Base-by-base conservation (phyloP, 1,284 basidiomycete genomes). In the Cutaneotrichosporon spelunceum region DNA sequence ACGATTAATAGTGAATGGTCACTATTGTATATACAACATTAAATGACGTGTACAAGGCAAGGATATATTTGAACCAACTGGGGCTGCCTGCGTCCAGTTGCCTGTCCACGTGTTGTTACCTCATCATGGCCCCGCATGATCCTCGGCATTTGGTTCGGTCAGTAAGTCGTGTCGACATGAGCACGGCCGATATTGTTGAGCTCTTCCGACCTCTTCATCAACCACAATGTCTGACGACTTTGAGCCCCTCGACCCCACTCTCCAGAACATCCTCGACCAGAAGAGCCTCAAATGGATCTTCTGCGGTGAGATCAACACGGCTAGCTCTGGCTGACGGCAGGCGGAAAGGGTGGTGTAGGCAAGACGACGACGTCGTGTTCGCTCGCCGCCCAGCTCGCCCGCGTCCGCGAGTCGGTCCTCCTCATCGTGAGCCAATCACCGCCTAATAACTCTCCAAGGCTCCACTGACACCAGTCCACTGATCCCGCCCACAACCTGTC, bases 401-500 rank as follows among this genome's bases (percentile, higher is more conserved):
- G 87, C 69, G 85, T 84, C 70, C 87, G 93, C 67, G 88, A 95
- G 80, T 93, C 91, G 24, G 93, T 97, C 29, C 84, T 97, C 9
- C 85, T 97, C 67, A 96, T 97, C 70, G 93, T 95, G 76, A 72
- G 91, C 82, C 24, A 10, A n/a, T n/a, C n/a, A n/a, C n/a, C n/a
- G n/a, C n/a, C n/a, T n/a, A n/a, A n/a, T n/a, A n/a, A n/a, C n/a
- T 4, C 23, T 7, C 9, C 19, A 1, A 3, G 2, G 3, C 21
- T 4, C 9, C 23, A n/a, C 39, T 59, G 4, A 55, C 45, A 4
- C 24, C 73, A 96, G 93, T 98, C 94, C 13, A 99, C 95, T 9
- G 95, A 99, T 80, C 96, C 95, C 13, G 95, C 95, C 44, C 95
- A 99, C 82, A 99, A 99, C 80, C 83, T 99, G 44, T 97, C 94